A percentile compares a stretch with the other conserved stretches of the same genome.
phyloP scores from a whole-genome alignment of 1,139 yeast genomes.

The Yamadazyma diospyri region DNA sequence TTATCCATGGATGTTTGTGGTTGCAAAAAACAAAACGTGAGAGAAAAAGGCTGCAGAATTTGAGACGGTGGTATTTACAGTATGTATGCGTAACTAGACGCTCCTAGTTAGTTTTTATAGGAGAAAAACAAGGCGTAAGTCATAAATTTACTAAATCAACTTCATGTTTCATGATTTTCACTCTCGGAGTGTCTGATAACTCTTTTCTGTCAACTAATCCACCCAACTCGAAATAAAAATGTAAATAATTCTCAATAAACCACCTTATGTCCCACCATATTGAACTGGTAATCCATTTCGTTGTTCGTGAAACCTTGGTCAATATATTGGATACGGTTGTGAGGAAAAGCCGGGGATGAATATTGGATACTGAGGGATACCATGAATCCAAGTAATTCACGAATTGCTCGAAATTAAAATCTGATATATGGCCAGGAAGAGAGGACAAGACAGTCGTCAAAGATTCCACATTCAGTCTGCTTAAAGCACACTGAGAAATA shows the following conservation, averaged over 20 bases:
- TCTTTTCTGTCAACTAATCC: constrained; percentile 49
- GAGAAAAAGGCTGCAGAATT: too few relatives aligned
- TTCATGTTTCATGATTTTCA: too few relatives aligned
- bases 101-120: too few relatives aligned
- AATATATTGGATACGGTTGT: too few relatives aligned
- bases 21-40: too few relatives aligned
- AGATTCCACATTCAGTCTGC: background rate
- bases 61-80: too few relatives aligned
- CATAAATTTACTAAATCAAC: too few relatives aligned
- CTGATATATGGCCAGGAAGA: background rate
- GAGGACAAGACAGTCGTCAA: background rate
- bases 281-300: background rate
- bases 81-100: too few relatives aligned
- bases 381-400: background rate
- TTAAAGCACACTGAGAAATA: background rate
- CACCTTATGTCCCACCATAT: constrained; percentile 73
- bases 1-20: too few relatives aligned
- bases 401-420: background rate
- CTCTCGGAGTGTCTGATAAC: too few relatives aligned
- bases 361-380: background rate
- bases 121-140: too few relatives aligned
- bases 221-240: constrained; percentile 68
- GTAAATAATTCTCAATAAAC: constrained; percentile 74
- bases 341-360: background rate
- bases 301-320: too few relatives aligned